These are phyloP conservation scores for Echinosophora koreensis DNA, from an alignment of 306 rosid genomes.

Conservation along the genomic window DNA sequence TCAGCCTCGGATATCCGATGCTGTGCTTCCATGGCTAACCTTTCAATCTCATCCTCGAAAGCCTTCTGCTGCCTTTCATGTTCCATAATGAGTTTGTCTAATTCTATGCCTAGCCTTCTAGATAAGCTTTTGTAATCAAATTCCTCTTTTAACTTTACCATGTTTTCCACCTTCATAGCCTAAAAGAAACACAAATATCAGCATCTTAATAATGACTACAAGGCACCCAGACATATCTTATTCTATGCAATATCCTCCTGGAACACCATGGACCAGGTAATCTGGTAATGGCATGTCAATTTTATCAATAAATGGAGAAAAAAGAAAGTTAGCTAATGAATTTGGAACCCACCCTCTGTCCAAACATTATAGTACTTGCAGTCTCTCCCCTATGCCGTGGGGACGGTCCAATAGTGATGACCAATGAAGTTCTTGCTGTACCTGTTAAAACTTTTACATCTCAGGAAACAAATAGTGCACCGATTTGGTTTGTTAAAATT, in stretches of 20 bases:
- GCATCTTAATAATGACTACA: conserved; percentile 44
- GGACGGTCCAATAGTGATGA: conserved; percentile 95
- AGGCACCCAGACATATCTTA: conserved; percentile 33
- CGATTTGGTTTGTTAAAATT: conserved; percentile 27
- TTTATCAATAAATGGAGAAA: conserved; percentile 32
- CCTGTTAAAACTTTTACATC: conserved; percentile 65
- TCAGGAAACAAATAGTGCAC: conserved; percentile 45
- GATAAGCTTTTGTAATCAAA: conserved; percentile 97
- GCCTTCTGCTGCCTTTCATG: conserved; percentile 98
- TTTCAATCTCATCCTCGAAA: conserved; percentile 86
- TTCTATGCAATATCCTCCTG: conserved; percentile 30
- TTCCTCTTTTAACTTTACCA: conserved; percentile 96
- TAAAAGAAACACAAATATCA: conserved; percentile 47
- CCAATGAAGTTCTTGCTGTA: conserved; percentile 93
- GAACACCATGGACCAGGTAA: neutral
- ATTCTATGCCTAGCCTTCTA: conserved; percentile 85
- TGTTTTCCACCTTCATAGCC: conserved; percentile 99
- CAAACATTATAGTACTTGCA: conserved; percentile 95
- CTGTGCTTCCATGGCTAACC: conserved; percentile 74
- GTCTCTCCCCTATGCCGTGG: conserved; percentile 99
- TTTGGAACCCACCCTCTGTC: conserved; percentile 84
- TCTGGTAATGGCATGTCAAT: neutral
- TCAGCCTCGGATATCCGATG: conserved; percentile 79
- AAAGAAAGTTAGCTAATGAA: conserved; percentile 32
- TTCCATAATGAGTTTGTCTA: conserved; percentile 92